Base-by-base conservation (phyloP, 2,329 filamentous ascomycete genomes). In the Dendrostoma leiphaemia region DNA sequence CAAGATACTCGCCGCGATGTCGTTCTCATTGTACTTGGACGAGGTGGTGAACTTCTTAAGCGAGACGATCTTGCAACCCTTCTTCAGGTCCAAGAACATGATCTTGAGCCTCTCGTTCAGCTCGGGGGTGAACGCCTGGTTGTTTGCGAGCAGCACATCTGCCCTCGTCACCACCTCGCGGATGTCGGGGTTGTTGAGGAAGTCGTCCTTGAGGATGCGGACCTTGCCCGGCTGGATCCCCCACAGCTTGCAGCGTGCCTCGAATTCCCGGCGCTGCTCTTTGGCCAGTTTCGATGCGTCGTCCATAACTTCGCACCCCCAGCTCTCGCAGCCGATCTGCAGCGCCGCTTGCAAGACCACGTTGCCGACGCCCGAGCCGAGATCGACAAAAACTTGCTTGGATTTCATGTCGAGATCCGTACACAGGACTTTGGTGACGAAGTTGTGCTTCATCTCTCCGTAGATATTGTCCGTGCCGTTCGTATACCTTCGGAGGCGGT, bases 131-230 rank as follows among this genome's bases (percentile, higher is more conserved):
- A 99, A 99, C 2, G 91, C 94, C 72, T 97, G 92, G 73, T 99
- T 99, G 76, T 99, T 99, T 64, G 97, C 93, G 24, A 99, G 81
- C 17, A 99, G 84, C n/a, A 97, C 92, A 67, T 99, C 94, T 2
- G 94, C 93, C 51, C 86, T 84, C 69, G 88, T 87, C 47, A 99
- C 79, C 7, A 86, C 86, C 23, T 84, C 80, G 56, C 86, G 79
- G 46, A 97, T 90, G 54, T 79, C 78, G 15, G 80, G 69, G 61
- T 88, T 89, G 60, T 85, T 83, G 9, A 91, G 83, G 65, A 99
- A 97, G 67, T 96, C 90, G 55, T 91, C 94, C 40, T 86, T 78
- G 59, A 93, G 83, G 6, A 99, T 83, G 57, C 85, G 81, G n/a
- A 94, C 89, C 56, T 82, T 78, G 58, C 94, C 94, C 2, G 90